Conservation (phyloP, 371 early-diverging fungal genomes). For the Apophysomyces ossiformis region DNA sequence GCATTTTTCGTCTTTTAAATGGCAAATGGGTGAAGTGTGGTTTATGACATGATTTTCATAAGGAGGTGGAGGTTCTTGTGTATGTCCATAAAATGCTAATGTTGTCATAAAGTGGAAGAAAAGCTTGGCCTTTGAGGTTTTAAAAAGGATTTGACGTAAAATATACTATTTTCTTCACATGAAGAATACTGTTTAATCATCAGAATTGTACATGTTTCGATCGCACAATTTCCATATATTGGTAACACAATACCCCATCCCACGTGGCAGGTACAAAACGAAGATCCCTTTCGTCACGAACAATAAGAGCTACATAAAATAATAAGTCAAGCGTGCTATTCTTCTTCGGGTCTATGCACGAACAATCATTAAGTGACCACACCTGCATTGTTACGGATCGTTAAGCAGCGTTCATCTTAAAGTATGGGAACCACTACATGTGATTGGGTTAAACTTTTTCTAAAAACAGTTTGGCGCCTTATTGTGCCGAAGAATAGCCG, state of each 20-base stretch:
- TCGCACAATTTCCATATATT: background rate
- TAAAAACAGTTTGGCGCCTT: too few species aligned
- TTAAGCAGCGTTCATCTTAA: too few species aligned
- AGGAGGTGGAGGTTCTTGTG: constrained; percentile 1
- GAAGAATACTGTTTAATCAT: background rate
- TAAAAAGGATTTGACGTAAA: background rate
- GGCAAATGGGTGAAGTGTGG: background rate
- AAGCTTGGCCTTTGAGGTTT: constrained; percentile 1
- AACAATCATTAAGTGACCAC: too few species aligned
- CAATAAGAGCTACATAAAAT: too few species aligned
- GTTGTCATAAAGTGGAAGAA: constrained; percentile 7
- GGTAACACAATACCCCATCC: background rate
- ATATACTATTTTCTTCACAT: constrained; percentile 1
- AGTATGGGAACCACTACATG: too few species aligned
- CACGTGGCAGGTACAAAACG: background rate
- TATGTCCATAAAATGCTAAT: constrained; percentile 1
- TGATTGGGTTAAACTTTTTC: too few species aligned
- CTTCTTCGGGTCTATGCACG: too few species aligned
- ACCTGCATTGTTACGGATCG: too few species aligned
- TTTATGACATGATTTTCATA: background rate
- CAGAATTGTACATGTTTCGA: constrained; percentile 2
- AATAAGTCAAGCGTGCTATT: too few species aligned
- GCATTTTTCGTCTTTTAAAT: constrained; percentile 4
- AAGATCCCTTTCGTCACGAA: background rate
- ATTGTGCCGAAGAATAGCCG: too few species aligned